Evolutionary conservation across 129 eudicot genomes (phyloP).

Genomic region (Escallonia herrerae): DNA sequence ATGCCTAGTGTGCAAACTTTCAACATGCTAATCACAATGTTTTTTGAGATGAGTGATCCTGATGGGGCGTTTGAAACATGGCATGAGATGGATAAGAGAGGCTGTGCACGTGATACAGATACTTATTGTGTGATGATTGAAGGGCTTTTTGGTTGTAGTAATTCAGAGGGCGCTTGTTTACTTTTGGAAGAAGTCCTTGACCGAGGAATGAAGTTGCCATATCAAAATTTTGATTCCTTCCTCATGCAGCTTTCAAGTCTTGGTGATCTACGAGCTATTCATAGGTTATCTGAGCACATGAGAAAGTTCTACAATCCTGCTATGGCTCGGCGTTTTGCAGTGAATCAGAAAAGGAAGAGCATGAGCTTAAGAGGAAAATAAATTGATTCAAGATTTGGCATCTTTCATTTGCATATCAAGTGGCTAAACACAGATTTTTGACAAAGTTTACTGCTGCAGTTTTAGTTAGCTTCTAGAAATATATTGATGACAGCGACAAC

Average conservation of each 20-base stretch:
- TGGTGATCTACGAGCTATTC: constrained; percentile 70
- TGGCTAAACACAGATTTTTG: too few species aligned
- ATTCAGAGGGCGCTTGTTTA: constrained; percentile 42
- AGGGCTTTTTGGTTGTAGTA: constrained; percentile 65
- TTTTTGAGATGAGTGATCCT: constrained; percentile 47
- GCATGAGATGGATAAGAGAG: constrained; percentile 64
- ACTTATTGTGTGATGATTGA: constrained; percentile 85
- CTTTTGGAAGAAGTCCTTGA: constrained; percentile 62
- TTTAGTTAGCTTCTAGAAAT: too few species aligned
- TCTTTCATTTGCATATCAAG: neutral
- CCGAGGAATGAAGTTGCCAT: constrained; percentile 71
- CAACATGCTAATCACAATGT: constrained; percentile 73
- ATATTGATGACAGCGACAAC: too few species aligned
- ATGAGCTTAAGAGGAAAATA: constrained; percentile 61
- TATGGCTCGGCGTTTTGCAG: constrained; percentile 81
- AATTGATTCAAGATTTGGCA: neutral
- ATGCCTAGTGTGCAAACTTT: constrained; percentile 80
- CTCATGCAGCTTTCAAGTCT: constrained; percentile 53
- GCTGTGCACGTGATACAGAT: constrained; percentile 53
- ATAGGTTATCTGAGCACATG: constrained; percentile 79
- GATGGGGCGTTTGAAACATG: constrained; percentile 68
- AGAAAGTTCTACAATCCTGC: constrained; percentile 84
- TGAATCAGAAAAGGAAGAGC: constrained; percentile 68
- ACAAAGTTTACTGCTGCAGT: too few species aligned
- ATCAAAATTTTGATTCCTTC: constrained; percentile 63